A percentile compares a stretch with the other conserved stretches of the same genome.
These are phyloP conservation scores for Chlorophyllum brunneum DNA, from an alignment of 768 basidiomycete species.

Conservation along the genomic window DNA sequence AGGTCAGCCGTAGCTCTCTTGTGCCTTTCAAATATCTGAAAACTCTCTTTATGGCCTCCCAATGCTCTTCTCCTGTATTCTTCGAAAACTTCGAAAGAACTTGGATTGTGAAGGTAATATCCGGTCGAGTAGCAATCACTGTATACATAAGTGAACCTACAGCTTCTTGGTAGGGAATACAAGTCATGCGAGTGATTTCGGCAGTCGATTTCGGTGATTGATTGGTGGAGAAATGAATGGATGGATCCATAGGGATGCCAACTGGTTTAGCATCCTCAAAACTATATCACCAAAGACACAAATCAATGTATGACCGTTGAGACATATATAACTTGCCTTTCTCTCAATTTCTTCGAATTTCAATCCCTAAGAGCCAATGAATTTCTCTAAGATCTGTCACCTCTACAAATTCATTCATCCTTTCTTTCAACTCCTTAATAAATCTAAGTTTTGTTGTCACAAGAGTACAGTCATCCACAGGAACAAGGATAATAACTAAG, in stretches of 20 bases:
- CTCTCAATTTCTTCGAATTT: conserved; percentile 19
- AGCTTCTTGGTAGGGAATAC: conserved; percentile 22
- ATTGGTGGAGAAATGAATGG: conserved; percentile 13
- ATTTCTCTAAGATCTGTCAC: conserved; percentile 21
- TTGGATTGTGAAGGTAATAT: conserved; percentile 28
- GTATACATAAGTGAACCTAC: conserved; percentile 31
- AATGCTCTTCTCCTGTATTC: conserved; percentile 22
- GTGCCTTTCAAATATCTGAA: conserved; percentile 34
- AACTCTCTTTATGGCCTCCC: conserved; percentile 30
- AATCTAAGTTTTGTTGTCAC: conserved; percentile 14
- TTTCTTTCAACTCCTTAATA: conserved; percentile 21
- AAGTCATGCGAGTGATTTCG: conserved; percentile 16
- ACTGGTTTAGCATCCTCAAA: conserved; percentile 23
- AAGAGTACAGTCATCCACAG: conserved; percentile 22
- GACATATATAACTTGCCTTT: conserved; percentile 13
- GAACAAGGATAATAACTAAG: neutral
- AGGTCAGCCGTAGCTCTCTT: conserved; percentile 12
- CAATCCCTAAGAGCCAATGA: conserved; percentile 27
- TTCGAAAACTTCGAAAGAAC: conserved; percentile 26
- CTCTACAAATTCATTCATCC: conserved; percentile 19
- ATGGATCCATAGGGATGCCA: conserved; percentile 20
- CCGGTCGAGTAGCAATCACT: conserved; percentile 26
- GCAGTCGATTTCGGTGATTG: conserved; percentile 17
- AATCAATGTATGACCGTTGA: conserved; percentile 27
- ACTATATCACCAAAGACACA: conserved; percentile 21